Percentiles rank a stretch among this genome's conserved stretches.
Conservation (phyloP, 2,329 filamentous ascomycete genomes). For the Cladosporium colombiae region DNA sequence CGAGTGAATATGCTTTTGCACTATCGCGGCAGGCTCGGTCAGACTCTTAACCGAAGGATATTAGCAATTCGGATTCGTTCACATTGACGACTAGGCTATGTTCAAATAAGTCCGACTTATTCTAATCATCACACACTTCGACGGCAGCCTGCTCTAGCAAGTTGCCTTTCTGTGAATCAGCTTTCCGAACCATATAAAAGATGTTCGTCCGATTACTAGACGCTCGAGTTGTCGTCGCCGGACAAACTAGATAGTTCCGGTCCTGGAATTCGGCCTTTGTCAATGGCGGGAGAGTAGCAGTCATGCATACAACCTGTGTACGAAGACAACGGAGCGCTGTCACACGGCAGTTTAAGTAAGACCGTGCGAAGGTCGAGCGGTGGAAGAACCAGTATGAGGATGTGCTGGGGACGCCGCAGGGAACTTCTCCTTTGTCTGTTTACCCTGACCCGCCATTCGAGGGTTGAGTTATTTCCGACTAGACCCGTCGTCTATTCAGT, state of each 20-base stretch:
- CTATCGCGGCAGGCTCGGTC: constrained; percentile 11
- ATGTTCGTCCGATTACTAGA: constrained; percentile 14
- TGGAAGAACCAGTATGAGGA: too few species aligned
- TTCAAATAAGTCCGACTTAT: constrained; percentile 7
- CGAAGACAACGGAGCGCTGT: not conserved
- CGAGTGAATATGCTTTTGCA: constrained; percentile 17
- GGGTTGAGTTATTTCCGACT: too few species aligned
- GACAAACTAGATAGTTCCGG: not conserved
- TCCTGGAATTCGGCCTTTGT: constrained; percentile 1
- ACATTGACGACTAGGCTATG: constrained; percentile 18
- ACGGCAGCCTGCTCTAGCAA: constrained; percentile 15
- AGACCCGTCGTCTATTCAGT: too few species aligned
- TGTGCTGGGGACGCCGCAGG: too few species aligned
- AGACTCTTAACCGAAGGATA: constrained; percentile 21
- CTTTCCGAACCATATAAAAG: constrained; percentile 12
- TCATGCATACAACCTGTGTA: constrained; percentile 17
- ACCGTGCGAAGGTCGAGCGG: too few species aligned
- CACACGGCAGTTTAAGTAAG: not conserved
- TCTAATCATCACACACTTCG: constrained; percentile 7
- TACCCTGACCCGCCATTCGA: too few species aligned
- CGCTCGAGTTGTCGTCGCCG: not conserved
- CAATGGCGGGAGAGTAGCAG: constrained; percentile 15
- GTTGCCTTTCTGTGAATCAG: not conserved
- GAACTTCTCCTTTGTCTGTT: too few species aligned
- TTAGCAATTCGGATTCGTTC: constrained; percentile 19